Percentiles rank a stretch among this genome's conserved stretches.
phyloP scores from a whole-genome alignment of 2,329 filamentous ascomycete species.

The Arachnomyces sp. region DNA sequence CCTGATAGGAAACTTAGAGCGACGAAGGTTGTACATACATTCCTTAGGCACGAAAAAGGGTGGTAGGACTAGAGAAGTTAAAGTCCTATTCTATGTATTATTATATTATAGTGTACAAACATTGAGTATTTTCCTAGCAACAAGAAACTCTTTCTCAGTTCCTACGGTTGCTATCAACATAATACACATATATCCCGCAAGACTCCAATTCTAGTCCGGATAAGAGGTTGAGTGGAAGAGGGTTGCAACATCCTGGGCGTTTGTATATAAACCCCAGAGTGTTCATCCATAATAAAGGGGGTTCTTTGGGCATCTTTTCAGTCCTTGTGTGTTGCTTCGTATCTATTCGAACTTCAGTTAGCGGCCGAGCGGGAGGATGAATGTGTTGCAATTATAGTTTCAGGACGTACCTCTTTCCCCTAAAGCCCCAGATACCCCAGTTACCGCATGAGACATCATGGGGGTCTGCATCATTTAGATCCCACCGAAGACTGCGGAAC shows the following conservation, averaged over 20 bases:
- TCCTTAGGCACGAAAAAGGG: no score
- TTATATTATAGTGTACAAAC: no score
- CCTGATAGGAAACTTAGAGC: no score
- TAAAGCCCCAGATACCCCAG: constrained; percentile 94
- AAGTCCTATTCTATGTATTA: no score
- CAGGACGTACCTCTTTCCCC: constrained; percentile 75
- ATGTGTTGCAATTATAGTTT: background rate
- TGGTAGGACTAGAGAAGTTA: no score
- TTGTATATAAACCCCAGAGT: no score
- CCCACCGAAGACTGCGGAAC: constrained; percentile 92
- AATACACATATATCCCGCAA: no score
- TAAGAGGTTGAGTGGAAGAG: background rate
- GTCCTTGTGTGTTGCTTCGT: constrained; percentile 17
- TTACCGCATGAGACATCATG: constrained; percentile 93
- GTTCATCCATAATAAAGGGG: background rate
- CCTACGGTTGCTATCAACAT: no score
- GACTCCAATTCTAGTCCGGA: no score
- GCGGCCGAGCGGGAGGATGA: background rate
- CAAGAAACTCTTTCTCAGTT: no score
- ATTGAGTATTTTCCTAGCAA: no score
- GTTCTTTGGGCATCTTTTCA: background rate
- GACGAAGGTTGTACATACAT: no score
- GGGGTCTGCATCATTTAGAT: constrained; percentile 89
- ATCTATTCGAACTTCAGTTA: constrained; percentile 10
- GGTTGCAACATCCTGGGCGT: background rate